Conservation (phyloP, 495 filamentous ascomycete species). For the Rusavskia elegans region DNA sequence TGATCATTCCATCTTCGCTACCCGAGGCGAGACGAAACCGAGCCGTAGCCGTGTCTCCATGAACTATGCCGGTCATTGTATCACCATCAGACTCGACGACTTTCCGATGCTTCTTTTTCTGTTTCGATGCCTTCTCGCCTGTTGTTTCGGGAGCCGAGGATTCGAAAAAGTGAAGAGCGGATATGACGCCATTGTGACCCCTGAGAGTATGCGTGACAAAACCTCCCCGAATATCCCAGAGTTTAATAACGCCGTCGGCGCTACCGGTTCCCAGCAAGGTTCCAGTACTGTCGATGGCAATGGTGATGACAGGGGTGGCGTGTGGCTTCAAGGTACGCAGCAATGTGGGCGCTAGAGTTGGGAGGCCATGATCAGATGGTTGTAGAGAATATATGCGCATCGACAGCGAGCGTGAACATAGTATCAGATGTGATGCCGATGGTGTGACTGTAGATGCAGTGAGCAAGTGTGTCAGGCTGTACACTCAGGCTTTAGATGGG, state of each 20-base stretch:
- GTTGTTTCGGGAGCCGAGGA: constrained; percentile 27
- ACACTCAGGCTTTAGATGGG: not conserved
- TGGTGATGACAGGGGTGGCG: constrained; percentile 68
- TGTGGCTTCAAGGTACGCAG: constrained; percentile 80
- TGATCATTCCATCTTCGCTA: constrained; percentile 77
- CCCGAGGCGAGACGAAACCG: constrained; percentile 78
- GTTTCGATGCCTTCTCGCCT: constrained; percentile 15
- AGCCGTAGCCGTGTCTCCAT: constrained; percentile 22
- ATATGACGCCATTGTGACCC: constrained; percentile 79
- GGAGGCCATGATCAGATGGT: constrained; percentile 32
- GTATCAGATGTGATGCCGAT: constrained; percentile 67
- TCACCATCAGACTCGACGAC: constrained; percentile 27
- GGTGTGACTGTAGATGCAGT: constrained; percentile 49
- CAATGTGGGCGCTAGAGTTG: constrained; percentile 45
- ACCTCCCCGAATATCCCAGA: constrained; percentile 88
- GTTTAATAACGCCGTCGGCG: constrained; percentile 83
- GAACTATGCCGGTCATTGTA: constrained; percentile 24
- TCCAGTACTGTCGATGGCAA: constrained; percentile 68
- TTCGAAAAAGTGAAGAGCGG: constrained; percentile 84
- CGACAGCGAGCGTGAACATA: constrained; percentile 83
- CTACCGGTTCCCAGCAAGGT: constrained; percentile 83
- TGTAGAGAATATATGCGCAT: constrained; percentile 79
- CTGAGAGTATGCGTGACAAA: constrained; percentile 91
- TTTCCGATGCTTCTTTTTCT: constrained; percentile 28
- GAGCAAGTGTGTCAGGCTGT: not conserved